Base-by-base conservation (phyloP, 257 asterid species). In the Petrea volubilis region DNA sequence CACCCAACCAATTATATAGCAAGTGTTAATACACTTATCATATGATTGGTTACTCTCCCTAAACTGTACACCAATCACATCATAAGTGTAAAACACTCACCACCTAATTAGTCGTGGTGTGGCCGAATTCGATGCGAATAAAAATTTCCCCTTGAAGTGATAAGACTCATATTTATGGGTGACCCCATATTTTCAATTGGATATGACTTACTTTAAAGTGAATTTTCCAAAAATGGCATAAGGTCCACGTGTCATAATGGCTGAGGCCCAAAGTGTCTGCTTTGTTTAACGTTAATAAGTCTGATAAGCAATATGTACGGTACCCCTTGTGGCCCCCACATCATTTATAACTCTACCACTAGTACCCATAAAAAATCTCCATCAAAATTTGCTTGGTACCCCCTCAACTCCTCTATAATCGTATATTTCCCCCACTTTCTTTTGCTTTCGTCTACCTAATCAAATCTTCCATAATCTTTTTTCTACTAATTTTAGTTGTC, bases 181-280 rank as follows among this genome's bases (percentile, higher is more conserved):
- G n/a, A n/a, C 44, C 52, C 75, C 76, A 64, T 53, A 21, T 52
- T 21, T 70, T 55, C 52, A 44, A 56, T 47, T 68, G 56, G 86
- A 78, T 55, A 84, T 75, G 86, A 76, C 73, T 55, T 10, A 47
- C 64, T 31, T 70, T 56, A 77, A 82, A 76, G 76, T 70, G 66
- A 66, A 5, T 10, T 70, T 79, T 82, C 87, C 82, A 2, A n/a
- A 76, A 79, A 73, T 27, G 60, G 82, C 57, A 50, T 17, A 31
- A 36, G 62, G 73, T 29, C 80, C 84, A 82, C 80, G 74, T 76
- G 84, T 77, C 84, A 67, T 47, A 24, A 70, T 73, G 52, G 64
- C 61, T 76, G 79, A 71, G 69, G 77, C 50, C 63, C 62, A 82
- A 51, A 43, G 73, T 75, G 84, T 23, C 60, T 71, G 72, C 57